phyloP scores from a whole-genome alignment of 257 asterid genomes.

The Cinchona pubescens region DNA sequence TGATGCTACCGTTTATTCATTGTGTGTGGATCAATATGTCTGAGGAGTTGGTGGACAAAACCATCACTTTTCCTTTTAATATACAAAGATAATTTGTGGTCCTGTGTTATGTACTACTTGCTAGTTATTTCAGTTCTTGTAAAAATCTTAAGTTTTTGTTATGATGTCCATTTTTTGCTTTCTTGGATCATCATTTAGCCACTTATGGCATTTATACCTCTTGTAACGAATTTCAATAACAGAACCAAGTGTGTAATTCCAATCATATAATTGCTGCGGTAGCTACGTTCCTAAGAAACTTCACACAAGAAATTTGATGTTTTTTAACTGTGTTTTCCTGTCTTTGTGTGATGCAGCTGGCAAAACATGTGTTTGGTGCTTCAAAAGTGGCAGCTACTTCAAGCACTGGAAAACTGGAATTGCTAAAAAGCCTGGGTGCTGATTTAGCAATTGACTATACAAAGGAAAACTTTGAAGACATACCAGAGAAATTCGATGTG shows the following conservation, averaged over 20 bases:
- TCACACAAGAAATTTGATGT: background rate
- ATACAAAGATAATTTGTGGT: background rate
- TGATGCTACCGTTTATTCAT: background rate
- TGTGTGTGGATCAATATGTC: background rate
- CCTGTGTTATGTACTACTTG: background rate
- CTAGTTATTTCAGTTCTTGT: background rate
- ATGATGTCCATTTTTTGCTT: background rate
- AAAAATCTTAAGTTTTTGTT: background rate
- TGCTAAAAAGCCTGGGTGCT: slow-evolving; percentile 72
- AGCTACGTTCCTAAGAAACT: background rate
- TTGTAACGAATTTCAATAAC: background rate
- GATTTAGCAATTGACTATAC: slow-evolving; percentile 89
- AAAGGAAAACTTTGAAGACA: slow-evolving; percentile 65
- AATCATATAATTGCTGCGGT: background rate
- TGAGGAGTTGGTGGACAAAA: background rate
- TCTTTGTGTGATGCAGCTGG: slow-evolving; percentile 45
- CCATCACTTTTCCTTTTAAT: background rate
- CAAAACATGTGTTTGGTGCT: slow-evolving; percentile 85
- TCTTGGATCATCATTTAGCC: background rate
- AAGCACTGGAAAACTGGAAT: slow-evolving; percentile 62
- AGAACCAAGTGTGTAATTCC: background rate
- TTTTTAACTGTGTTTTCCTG: background rate
- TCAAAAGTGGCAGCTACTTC: slow-evolving; percentile 83
- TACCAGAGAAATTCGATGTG: slow-evolving; percentile 68
- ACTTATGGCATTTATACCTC: too few species aligned